Base-by-base conservation (phyloP, 78 protist genomes). In the Speleostelium caveatum region DNA sequence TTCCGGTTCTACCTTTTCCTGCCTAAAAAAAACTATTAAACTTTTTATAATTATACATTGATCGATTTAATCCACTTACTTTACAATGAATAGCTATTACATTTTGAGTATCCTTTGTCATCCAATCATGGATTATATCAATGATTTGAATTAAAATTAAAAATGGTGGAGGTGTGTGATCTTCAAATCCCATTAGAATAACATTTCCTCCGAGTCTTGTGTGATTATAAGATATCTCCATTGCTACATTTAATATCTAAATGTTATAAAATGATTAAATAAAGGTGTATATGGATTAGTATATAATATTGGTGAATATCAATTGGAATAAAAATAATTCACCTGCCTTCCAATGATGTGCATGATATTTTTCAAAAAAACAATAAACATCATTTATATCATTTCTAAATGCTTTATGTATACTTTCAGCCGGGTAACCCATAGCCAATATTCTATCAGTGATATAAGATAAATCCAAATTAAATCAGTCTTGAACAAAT, bases 111-210 rank as follows among this genome's bases (percentile, higher is more conserved):
- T 83, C 65, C 16, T 6, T 8, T 0, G 30, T 24, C 32, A 83
- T 42, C 91, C 91, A 83, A 28, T 28, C 14, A 51, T 83, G 42
- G 19, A 83, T 67, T 1, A 10, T 16, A 26, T 83, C 63, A 7
- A 83, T 59, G 7, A 83, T 69, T 30, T 83, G 38, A 6, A 83
- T 17, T 42, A 83, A 59, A 6, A 55, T 19, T 55, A 83, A n/a
- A 60, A 83, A 83, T 30, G 91, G 91, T 24, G 91, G 91, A 7
- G 91, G 91, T 53, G 91, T 59, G 22, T 83, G 91, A 42, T 83
- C 91, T 69, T 68, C 91, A 59, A 69, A 83, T 39, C 73, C 78
- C 45, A 42, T 35, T 7, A 69, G 33, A 21, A 56, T 28, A 8
- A 83, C 91, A 60, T 83, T 83, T 4, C 79, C 79, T 26, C 79